These are phyloP conservation scores for Apiospora marii DNA, from an alignment of 2,329 filamentous ascomycete genomes.

Conservation along the genomic window DNA sequence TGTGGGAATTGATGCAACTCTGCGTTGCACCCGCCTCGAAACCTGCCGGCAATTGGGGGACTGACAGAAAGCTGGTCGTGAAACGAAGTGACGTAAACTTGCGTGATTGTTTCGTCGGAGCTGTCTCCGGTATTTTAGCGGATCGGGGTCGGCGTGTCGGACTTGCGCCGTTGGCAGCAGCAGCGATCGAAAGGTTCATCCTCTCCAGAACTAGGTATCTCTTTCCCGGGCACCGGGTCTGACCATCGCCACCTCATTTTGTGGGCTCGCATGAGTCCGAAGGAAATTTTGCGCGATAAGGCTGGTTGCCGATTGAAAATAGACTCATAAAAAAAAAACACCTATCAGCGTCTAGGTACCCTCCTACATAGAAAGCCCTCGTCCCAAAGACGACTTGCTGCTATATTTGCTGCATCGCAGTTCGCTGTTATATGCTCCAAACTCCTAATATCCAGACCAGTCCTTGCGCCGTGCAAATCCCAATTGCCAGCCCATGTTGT, in stretches of 20 bases:
- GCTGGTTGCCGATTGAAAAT: background rate
- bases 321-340: background rate
- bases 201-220: background rate
- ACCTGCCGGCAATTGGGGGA: conserved; percentile 15
- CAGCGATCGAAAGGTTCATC: background rate
- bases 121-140: background rate
- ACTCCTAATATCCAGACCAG: background rate
- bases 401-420: background rate
- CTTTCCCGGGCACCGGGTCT: background rate
- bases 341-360: background rate
- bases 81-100: conserved; percentile 10
- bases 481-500: background rate
- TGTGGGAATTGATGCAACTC: conserved; percentile 18
- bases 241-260: background rate
- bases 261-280: background rate
- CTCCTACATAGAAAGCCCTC: background rate
- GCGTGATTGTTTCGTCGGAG: conserved; percentile 1
- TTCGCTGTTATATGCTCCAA: background rate
- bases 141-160: conserved; percentile 6
- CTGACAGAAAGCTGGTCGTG: background rate
- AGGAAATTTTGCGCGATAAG: background rate
- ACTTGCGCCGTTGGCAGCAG: background rate
- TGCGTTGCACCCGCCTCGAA: conserved; percentile 2
- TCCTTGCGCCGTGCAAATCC: background rate
- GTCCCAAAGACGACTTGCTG: background rate